Conservation (phyloP, 2,329 filamentous ascomycete species). For the Xylaria sp. region DNA sequence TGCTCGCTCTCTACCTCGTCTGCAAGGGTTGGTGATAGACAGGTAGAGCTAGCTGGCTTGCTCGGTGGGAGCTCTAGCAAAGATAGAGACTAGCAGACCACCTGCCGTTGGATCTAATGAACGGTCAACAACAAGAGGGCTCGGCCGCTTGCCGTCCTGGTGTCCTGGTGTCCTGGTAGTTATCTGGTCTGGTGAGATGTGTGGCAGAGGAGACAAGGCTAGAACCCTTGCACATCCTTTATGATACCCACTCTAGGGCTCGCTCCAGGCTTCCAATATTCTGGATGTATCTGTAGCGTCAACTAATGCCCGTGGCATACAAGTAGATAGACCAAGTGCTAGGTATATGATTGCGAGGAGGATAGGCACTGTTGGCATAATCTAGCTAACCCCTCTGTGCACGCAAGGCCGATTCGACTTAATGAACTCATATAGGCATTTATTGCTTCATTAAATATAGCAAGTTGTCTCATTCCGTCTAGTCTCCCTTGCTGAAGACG, state of each 20-base stretch:
- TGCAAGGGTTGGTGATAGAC: not conserved
- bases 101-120: not conserved
- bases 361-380: constrained; percentile 38
- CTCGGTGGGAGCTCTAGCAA: not conserved
- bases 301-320: constrained; percentile 36
- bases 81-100: not conserved
- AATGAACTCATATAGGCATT: constrained; percentile 1
- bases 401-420: constrained; percentile 6
- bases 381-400: constrained; percentile 1
- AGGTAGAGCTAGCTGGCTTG: not conserved
- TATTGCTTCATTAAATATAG: constrained; percentile 1
- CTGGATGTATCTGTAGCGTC: constrained; percentile 45
- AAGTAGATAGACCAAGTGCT: constrained; percentile 39
- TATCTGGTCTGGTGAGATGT: constrained; percentile 22
- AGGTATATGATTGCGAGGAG: not conserved
- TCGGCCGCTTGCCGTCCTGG: constrained; percentile 2
- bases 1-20: not conserved
- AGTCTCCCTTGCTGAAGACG: not conserved
- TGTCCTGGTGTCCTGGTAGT: constrained; percentile 8
- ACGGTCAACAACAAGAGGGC: constrained; percentile 13
- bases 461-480: not conserved
- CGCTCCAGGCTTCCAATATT: constrained; percentile 51
- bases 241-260: constrained; percentile 44
- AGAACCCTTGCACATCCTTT: constrained; percentile 48
- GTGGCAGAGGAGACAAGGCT: constrained; percentile 44